These are phyloP conservation scores for Pythium apleroticum DNA, from an alignment of 352 stramenopile species.

Conservation along the genomic window DNA sequence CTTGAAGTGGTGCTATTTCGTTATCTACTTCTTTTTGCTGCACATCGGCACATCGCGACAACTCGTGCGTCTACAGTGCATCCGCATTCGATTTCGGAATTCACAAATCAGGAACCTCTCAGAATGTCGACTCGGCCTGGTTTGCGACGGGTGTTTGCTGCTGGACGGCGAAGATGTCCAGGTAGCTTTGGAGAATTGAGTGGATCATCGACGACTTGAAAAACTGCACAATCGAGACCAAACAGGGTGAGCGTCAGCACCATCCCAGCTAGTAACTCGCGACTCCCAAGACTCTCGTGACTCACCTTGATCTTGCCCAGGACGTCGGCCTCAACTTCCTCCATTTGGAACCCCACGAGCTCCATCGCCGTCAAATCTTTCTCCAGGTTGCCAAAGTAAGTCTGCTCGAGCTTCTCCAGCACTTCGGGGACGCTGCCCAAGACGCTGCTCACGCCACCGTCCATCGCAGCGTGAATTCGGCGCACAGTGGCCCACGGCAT, in stretches of 20 bases:
- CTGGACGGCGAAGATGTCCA: slow-evolving; percentile 26
- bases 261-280: too few relatives aligned
- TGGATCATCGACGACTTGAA: slow-evolving; percentile 24
- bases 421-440: slow-evolving; percentile 21
- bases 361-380: slow-evolving; percentile 23
- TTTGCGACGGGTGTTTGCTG: slow-evolving; percentile 8
- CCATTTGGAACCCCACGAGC: slow-evolving; percentile 25
- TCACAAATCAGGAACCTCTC: too few relatives aligned
- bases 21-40: neutral
- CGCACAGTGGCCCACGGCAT: slow-evolving; percentile 26
- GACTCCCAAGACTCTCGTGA: too few relatives aligned
- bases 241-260: neutral
- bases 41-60: neutral
- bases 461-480: slow-evolving; percentile 15
- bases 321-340: slow-evolving; percentile 21
- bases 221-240: slow-evolving; percentile 8
- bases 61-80: neutral
- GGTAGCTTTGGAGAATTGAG: slow-evolving; percentile 22
- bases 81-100: too few relatives aligned
- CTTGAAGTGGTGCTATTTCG: neutral
- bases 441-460: slow-evolving; percentile 13
- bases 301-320: slow-evolving; percentile 26
- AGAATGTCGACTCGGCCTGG: slow-evolving; percentile 17
- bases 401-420: slow-evolving; percentile 19
- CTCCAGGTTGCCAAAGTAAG: slow-evolving; percentile 24